Percentiles rank a stretch among this genome's conserved stretches.
These are phyloP conservation scores for Mallotus repandus DNA, from an alignment of 441 rosid species.

Conservation along the genomic window DNA sequence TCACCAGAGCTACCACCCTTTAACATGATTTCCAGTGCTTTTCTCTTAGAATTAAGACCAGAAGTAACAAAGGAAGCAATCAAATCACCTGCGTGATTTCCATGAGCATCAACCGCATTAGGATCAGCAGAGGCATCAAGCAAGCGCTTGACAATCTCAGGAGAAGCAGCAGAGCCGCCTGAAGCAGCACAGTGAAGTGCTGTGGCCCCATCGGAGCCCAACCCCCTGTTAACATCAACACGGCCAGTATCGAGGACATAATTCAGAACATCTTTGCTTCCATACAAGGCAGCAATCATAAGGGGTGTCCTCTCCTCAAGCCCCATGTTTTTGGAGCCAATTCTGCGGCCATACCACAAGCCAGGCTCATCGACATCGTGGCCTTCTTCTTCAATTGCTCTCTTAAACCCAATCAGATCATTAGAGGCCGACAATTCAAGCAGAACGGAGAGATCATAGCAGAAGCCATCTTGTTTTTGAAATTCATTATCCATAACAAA, in stretches of 20 bases:
- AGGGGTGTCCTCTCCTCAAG: constrained; percentile 44
- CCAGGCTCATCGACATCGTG: constrained; percentile 51
- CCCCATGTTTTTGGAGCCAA: constrained; percentile 41
- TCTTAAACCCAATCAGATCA: constrained; percentile 60
- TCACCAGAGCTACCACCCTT: constrained; percentile 35
- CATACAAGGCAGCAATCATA: constrained; percentile 54
- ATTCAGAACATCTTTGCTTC: constrained; percentile 50
- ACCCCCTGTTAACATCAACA: constrained; percentile 32
- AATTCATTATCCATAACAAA: constrained; percentile 41
- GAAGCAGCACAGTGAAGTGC: constrained; percentile 55
- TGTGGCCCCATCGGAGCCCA: constrained; percentile 41
- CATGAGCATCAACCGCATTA: constrained; percentile 34
- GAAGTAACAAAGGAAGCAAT: constrained; percentile 27
- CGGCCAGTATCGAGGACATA: constrained; percentile 39
- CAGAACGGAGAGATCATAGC: constrained; percentile 43
- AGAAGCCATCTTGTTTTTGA: constrained; percentile 30
- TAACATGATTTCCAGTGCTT: constrained; percentile 41
- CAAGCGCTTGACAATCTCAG: constrained; percentile 40
- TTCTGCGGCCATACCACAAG: constrained; percentile 58
- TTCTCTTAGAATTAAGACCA: constrained; percentile 25
- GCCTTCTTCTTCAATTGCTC: constrained; percentile 56
- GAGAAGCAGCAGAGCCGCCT: constrained; percentile 40
- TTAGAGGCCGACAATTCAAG: constrained; percentile 66
- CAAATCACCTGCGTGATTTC: constrained; percentile 38
- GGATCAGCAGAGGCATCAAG: constrained; percentile 44